Percentiles rank a stretch among this genome's conserved stretches.
phyloP scores from a whole-genome alignment of 148 eudicot species.

The Arbutus unedo region DNA sequence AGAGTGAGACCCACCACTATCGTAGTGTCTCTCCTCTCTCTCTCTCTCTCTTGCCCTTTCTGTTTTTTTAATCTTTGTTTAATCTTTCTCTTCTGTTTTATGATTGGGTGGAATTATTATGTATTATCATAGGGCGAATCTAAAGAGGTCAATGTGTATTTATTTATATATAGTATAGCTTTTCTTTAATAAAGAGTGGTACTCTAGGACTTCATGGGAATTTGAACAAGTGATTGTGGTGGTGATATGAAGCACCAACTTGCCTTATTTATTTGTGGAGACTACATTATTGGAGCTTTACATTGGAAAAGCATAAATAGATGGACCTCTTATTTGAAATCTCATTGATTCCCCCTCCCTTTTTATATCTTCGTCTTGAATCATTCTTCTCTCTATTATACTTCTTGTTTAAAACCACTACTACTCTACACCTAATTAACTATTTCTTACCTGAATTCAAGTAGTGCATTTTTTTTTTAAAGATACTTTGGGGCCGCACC shows the following conservation, averaged over 20 bases:
- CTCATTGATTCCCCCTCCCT: not conserved
- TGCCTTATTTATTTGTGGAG: not conserved
- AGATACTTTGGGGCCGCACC: too few relatives aligned
- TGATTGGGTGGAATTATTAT: constrained; percentile 9
- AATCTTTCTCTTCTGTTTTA: not conserved
- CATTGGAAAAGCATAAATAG: not conserved
- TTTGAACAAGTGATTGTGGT: not conserved
- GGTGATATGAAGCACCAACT: not conserved
- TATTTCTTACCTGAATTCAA: too few relatives aligned
- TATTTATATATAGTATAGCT: constrained; percentile 9
- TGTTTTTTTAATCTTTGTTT: not conserved
- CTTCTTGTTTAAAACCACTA: not conserved
- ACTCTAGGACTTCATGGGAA: not conserved
- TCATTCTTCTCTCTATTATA: not conserved
- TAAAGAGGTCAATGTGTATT: constrained; percentile 18
- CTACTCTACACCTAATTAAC: too few relatives aligned
- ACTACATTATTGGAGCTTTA: not conserved
- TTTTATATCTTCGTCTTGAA: not conserved
- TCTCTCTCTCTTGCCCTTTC: not conserved
- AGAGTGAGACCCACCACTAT: constrained; percentile 18
- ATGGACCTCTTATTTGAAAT: not conserved
- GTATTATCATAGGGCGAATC: constrained; percentile 14
- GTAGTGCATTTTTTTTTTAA: too few relatives aligned
- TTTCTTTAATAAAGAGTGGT: not conserved
- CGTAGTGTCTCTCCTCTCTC: not conserved